Evolutionary conservation across 768 basidiomycete species (phyloP).

Genomic region (Hygrophoropsis aurantiaca): DNA sequence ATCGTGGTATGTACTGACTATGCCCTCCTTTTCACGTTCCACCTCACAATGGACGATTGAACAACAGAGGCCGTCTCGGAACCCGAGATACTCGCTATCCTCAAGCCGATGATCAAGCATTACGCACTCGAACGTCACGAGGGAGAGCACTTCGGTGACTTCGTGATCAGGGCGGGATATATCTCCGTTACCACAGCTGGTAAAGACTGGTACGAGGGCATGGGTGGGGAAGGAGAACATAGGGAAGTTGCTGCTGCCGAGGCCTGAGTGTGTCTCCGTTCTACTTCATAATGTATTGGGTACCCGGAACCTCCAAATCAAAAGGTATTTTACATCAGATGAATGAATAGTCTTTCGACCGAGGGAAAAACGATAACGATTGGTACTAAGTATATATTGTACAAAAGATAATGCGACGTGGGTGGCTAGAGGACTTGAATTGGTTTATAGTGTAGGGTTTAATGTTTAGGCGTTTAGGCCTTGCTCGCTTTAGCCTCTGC

Average conservation of each 20-base stretch:
- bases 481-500: conserved; percentile 29
- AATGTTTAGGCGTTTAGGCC: too few species aligned
- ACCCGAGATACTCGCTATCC: conserved; percentile 87
- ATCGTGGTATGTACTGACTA: conserved; percentile 64
- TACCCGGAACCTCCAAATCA: too few species aligned
- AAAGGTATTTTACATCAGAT: too few species aligned
- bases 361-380: too few species aligned
- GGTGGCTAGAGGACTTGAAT: too few species aligned
- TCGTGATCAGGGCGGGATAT: conserved; percentile 88
- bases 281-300: too few species aligned
- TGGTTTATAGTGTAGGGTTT: too few species aligned
- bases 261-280: not conserved
- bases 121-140: conserved; percentile 86
- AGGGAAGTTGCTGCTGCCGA: conserved; percentile 27
- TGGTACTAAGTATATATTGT: too few species aligned
- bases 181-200: conserved; percentile 85
- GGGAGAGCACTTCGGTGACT: conserved; percentile 95
- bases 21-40: not conserved
- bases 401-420: too few species aligned
- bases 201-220: conserved; percentile 81
- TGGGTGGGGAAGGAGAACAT: conserved; percentile 75
- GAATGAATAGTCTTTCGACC: too few species aligned
- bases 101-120: conserved; percentile 90
- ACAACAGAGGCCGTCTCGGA: conserved; percentile 83
- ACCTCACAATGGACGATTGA: not conserved